Base-by-base conservation (phyloP, 371 early-diverging fungal genomes). In the Synchytrium microbalum region DNA sequence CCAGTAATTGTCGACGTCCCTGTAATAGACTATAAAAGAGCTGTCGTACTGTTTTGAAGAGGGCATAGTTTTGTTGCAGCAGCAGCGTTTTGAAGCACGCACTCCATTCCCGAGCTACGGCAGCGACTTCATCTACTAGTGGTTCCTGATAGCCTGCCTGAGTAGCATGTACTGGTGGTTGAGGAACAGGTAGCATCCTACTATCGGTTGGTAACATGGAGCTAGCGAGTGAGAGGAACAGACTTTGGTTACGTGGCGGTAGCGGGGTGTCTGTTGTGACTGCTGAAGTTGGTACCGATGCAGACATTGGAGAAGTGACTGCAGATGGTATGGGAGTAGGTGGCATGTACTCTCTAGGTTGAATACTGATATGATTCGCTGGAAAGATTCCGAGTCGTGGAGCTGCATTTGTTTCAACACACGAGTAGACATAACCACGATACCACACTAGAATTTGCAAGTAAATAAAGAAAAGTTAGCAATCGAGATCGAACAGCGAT, bases 61-160 rank as follows among this genome's bases (percentile, higher is more conserved):
- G 58, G 1, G 64, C 68, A 59, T 89, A 89, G 32, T 80, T 71
- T 46, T 84, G 79, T 38, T 76, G 60, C 23, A 74, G 68, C 32
- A 89, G 72, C 61, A 81, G 82, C 1, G 60, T 69, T 56, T 84
- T 80, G 23, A 88, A 70, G 23, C 76, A 60, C 31, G 71, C 70
- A 51, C 82, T 78, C 88, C 88, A 87, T 72, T 87, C 86, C 32
- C 86, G 76, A 1, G 87, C 75, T 38, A 79, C 80, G 2, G 85
- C 80, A 14, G 87, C 77, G 56, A 87, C 83, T 60, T 87, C 88
- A 63, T 88, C 90, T 1, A 86, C 76, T 3, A 89, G 66, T 2
- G 87, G 84, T 63, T 89, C 88, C 5, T 73, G 73, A 30, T 56
- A 64, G 13, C 87, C 89, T 0, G 79, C 78, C 0, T 74, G 63